Evolutionary conservation across 148 eudicot species (phyloP).

Genomic region (Dianthus caryophyllus): DNA sequence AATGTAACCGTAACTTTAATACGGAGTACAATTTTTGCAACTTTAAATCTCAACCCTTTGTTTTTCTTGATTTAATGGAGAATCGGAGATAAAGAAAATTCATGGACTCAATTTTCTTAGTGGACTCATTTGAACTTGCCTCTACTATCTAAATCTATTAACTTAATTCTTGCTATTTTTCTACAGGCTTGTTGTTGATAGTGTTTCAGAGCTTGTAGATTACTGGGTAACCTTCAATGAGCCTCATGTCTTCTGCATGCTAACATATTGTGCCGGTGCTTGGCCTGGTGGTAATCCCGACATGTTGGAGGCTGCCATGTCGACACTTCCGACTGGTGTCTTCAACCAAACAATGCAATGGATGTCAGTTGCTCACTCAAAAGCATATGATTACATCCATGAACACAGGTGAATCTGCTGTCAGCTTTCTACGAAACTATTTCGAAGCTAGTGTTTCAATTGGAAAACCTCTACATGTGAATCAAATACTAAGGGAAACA

Average conservation of each 20-base stretch:
- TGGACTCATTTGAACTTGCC: too few relatives aligned
- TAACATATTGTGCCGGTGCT: slow-evolving; percentile 96
- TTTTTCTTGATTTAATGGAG: too few relatives aligned
- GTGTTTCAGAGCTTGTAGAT: slow-evolving; percentile 74
- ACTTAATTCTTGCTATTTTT: slow-evolving; percentile 12
- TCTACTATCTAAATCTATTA: not conserved
- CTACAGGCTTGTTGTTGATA: slow-evolving; percentile 86
- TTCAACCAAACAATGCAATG: slow-evolving; percentile 84
- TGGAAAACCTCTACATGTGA: not conserved
- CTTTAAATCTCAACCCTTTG: too few relatives aligned
- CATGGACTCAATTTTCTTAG: not conserved
- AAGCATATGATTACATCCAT: slow-evolving; percentile 96
- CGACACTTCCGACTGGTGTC: slow-evolving; percentile 90
- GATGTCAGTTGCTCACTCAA: slow-evolving; percentile 82
- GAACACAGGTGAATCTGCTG: slow-evolving; percentile 60
- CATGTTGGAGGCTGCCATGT: slow-evolving; percentile 89
- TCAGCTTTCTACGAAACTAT: slow-evolving; percentile 8
- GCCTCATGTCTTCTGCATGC: slow-evolving; percentile 93
- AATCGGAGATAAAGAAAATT: too few relatives aligned
- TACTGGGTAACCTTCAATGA: slow-evolving; percentile 98
- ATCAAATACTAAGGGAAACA: slow-evolving; percentile 1
- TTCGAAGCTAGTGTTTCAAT: not conserved
- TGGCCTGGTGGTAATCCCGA: slow-evolving; percentile 99
- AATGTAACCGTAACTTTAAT: too few relatives aligned
- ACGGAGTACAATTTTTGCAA: too few relatives aligned